A percentile compares a stretch with the other conserved stretches of the same genome.
Evolutionary conservation across 352 stramenopile genomes (phyloP).

Genomic region (Phytophthora fragariaefolia): DNA sequence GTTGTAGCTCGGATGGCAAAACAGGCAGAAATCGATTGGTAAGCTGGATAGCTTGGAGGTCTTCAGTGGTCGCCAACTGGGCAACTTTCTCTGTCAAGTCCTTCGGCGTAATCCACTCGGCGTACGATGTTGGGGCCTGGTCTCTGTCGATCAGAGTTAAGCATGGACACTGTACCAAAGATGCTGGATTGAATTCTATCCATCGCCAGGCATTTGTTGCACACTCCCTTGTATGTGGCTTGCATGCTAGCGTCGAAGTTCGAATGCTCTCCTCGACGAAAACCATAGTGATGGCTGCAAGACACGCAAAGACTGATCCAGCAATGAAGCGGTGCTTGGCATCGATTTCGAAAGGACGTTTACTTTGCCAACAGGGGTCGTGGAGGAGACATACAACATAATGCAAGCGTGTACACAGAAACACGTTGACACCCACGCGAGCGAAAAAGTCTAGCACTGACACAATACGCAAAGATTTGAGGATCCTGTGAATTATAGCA

Average conservation of each 20-base stretch:
- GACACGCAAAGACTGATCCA: constrained; percentile 19
- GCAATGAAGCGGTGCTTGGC: constrained; percentile 15
- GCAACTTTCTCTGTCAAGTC: constrained; percentile 33
- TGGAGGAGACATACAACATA: constrained; percentile 1
- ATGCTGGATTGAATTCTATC: constrained; percentile 7
- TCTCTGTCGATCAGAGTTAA: constrained; percentile 13
- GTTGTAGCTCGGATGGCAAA: constrained; percentile 27
- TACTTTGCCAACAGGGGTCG: not conserved
- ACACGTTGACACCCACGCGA: constrained; percentile 30
- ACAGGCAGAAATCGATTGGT: constrained; percentile 34
- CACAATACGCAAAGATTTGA: constrained; percentile 36
- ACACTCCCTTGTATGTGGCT: constrained; percentile 28
- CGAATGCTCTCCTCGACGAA: constrained; percentile 12
- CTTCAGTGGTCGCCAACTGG: constrained; percentile 21
- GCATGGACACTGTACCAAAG: constrained; percentile 42
- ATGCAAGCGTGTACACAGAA: constrained; percentile 27
- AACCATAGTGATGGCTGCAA: constrained; percentile 10
- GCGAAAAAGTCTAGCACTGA: constrained; percentile 35
- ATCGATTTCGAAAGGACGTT: not conserved
- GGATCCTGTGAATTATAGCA: constrained; percentile 18
- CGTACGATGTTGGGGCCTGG: constrained; percentile 17
- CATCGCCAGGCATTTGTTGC: constrained; percentile 30
- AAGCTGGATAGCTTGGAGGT: constrained; percentile 37
- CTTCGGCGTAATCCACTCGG: constrained; percentile 35
- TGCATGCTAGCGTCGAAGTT: constrained; percentile 2